phyloP scores from a whole-genome alignment of 306 rosid species.

The Trifolium repens region DNA sequence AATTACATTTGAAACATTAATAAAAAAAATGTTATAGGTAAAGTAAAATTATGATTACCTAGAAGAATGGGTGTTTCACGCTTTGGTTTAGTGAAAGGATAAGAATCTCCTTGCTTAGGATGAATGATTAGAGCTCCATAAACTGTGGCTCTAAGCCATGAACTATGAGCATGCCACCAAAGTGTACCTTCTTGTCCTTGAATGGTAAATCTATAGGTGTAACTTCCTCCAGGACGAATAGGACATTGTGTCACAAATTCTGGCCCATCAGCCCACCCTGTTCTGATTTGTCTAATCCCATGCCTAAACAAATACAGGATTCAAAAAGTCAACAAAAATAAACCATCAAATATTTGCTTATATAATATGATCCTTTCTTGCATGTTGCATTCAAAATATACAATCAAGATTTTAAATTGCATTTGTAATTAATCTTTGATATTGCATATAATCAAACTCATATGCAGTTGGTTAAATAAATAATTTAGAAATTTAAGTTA shows the following conservation, averaged over 20 bases:
- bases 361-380: background rate
- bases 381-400: slow-evolving; percentile 15
- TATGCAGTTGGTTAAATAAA: no score
- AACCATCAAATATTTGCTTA: background rate
- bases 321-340: background rate
- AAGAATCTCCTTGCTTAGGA: slow-evolving; percentile 72
- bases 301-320: slow-evolving; percentile 57
- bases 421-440: background rate
- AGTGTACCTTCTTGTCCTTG: slow-evolving; percentile 93
- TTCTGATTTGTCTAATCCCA: slow-evolving; percentile 83
- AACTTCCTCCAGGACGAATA: slow-evolving; percentile 80
- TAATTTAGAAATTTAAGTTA: no score
- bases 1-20: background rate
- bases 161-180: slow-evolving; percentile 99
- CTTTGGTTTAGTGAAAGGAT: slow-evolving; percentile 82
- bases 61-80: slow-evolving; percentile 75
- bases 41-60: slow-evolving; percentile 48
- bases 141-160: slow-evolving; percentile 95
- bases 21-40: background rate
- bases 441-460: no score
- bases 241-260: slow-evolving; percentile 97
- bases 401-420: background rate
- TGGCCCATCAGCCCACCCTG: slow-evolving; percentile 98
- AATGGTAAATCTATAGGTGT: slow-evolving; percentile 77
- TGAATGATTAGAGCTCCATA: slow-evolving; percentile 85